Base-by-base conservation (phyloP, 306 rosid species). In the Lablab purpureus region DNA sequence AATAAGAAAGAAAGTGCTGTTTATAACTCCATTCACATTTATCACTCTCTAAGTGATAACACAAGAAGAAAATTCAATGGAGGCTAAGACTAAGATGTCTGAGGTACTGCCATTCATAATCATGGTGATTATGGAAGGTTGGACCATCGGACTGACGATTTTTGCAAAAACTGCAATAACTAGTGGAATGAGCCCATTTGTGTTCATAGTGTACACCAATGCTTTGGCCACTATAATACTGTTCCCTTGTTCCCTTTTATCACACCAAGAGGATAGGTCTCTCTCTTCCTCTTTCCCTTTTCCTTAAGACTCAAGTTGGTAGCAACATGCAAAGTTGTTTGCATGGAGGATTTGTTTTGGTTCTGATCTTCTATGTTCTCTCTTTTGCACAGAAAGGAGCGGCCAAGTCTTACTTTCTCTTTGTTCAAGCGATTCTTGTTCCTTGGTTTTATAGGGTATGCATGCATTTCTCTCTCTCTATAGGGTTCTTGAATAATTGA, bases 71-170 rank as follows among this genome's bases (percentile, higher is more conserved):
- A 60, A 43, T 12, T 23, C n/a, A 64, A 76, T 84, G 84, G 86
- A 73, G 75, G 79, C 49, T 62, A 81, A 50, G 75, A 69, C 65
- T 46, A 70, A 46, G 28, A 18, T 69, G 86, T 63, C 4, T 50
- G 93, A 83, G 59, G 45, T 83, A 58, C 13, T 92, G 10, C 85
- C 91, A 23, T 90, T 92, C 47, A 67, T 77, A 60, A 76, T 78
- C 49, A 87, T 90, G 96, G 96, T 88, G 81, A 71, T 72, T 36
- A 85, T 90, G 89, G 97, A 92, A 77, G 96, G 91, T 1, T 87
- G 91, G 77, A 89, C 92, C 4, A 84, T 92, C 34, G 91, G 67
- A 19, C 74, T 92, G 5, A 92, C 96, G 1, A 90, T 94, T 18
- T 73, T 88, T 76, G 89, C 96, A 7, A 94, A 90, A 82, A 90